Evolutionary conservation across 495 filamentous ascomycete species (phyloP), one percentile per base, ranked within the genome.

Genomic region (Talaromyces stipitatus): DNA sequence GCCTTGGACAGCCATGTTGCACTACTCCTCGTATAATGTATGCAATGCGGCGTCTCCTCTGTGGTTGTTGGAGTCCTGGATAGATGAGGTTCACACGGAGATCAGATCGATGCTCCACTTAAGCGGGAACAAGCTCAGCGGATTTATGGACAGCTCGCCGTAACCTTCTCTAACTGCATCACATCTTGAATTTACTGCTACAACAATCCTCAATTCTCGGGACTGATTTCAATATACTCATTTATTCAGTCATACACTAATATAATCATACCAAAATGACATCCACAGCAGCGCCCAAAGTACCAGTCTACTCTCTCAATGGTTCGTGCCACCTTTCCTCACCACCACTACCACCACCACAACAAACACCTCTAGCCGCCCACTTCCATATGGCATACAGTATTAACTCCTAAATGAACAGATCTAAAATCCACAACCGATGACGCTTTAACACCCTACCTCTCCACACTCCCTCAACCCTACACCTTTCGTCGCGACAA

Each of bases 371-470:
- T 55, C 12, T 38, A n/a, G n/a, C n/a, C n/a, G n/a, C n/a, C n/a
- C n/a, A n/a, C n/a, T n/a, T n/a, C n/a, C n/a, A n/a, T n/a, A n/a
- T n/a, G n/a, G n/a, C n/a, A n/a, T n/a, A n/a, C n/a, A n/a, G n/a
- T n/a, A n/a, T n/a, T n/a, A n/a, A n/a, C n/a, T n/a, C n/a, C n/a
- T n/a, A 28, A 36, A 24, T 50, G 8, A 24, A 14, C 38, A 96
- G 94, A 96, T 68, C 86, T 98, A 56, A 97, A 97, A 73, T 95
- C 95, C 69, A 95, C 91, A 18, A 89, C 86, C 65, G 94, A 98
- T 77, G 94, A 98, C 66, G 89, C 91, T 55, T 83, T 98, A 48
- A 81, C 86, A n/a, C 88, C 91, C 72, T 97, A 97, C 73, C 84
- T 97, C 50, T 90, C 83, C 69, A 86, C 81, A 18, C 85, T 97